Percentiles rank a stretch among this genome's conserved stretches.
These are phyloP conservation scores for Cymbidium sinense DNA, from an alignment of 106 monocot genomes.

Conservation along the genomic window DNA sequence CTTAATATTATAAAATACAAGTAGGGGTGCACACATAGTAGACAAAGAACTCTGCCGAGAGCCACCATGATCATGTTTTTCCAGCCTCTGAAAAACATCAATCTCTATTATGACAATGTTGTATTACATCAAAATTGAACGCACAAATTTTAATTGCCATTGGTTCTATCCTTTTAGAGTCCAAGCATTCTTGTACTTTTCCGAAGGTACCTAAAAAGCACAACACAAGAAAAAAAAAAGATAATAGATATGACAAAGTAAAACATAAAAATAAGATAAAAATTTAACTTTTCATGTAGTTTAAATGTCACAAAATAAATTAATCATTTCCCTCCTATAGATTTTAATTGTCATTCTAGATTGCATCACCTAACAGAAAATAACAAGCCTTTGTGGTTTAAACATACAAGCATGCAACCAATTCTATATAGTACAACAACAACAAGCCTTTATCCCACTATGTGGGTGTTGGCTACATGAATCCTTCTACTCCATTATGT, in stretches of 20 bases:
- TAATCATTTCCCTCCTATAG: neutral
- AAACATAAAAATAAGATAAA: neutral
- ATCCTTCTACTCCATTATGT: too few species aligned
- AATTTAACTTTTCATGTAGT: neutral
- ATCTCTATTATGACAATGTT: constrained; percentile 95
- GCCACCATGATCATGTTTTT: constrained; percentile 62
- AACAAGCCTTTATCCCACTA: too few species aligned
- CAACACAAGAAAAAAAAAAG: constrained; percentile 1
- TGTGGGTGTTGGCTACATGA: too few species aligned
- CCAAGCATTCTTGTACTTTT: constrained; percentile 94
- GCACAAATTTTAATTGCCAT: constrained; percentile 94
- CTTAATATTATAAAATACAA: constrained; percentile 14
- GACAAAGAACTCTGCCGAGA: constrained; percentile 32
- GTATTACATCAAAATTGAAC: constrained; percentile 80
- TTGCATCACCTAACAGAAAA: neutral
- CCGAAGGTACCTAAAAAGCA: constrained; percentile 77
- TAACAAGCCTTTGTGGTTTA: neutral
- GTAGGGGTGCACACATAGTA: neutral
- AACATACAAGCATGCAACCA: neutral
- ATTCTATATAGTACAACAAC: neutral
- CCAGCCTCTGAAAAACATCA: constrained; percentile 83
- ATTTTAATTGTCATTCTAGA: neutral
- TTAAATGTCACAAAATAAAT: neutral
- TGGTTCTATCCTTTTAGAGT: constrained; percentile 59
- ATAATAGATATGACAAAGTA: neutral